Evolutionary conservation across 75 land plant species (phyloP).

Genomic region (Larix kaempferi): DNA sequence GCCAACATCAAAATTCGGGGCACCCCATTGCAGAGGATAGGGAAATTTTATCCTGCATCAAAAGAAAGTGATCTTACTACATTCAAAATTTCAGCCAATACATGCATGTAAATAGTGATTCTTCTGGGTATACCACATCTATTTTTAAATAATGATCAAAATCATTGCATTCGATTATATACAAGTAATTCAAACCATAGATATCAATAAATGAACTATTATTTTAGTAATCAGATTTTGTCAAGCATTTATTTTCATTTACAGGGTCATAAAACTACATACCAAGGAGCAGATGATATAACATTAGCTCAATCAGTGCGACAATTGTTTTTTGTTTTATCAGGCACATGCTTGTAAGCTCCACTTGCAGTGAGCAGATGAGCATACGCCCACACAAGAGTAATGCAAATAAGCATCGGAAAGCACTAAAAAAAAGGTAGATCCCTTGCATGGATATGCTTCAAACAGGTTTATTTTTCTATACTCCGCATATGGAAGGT

Average conservation of each 20-base stretch:
- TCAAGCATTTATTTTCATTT: not conserved
- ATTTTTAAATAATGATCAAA: no score
- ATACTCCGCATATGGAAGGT: no score
- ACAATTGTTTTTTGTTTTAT: conserved; percentile 63
- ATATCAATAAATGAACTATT: no score
- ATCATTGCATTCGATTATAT: no score
- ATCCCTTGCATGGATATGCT: conserved; percentile 36
- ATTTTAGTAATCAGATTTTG: not conserved
- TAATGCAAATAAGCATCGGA: conserved; percentile 60
- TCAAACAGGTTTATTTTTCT: no score
- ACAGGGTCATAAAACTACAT: conserved; percentile 6
- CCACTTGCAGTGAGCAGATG: conserved; percentile 90
- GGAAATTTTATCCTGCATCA: conserved; percentile 77
- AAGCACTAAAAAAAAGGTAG: conserved; percentile 83
- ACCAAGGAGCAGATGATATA: conserved; percentile 93
- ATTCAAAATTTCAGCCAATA: not conserved
- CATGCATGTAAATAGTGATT: no score
- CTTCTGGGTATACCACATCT: no score
- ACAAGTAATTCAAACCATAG: no score
- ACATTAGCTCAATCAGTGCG: conserved; percentile 76
- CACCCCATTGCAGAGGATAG: conserved; percentile 95
- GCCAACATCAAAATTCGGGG: conserved; percentile 82
- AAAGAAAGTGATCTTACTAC: not conserved
- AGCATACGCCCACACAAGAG: conserved; percentile 89
- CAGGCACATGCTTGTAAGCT: conserved; percentile 78